Evolutionary conservation across 352 stramenopile species (phyloP), one percentile per base, ranked within the genome.

Genomic region (Globisporangium paddicum): DNA sequence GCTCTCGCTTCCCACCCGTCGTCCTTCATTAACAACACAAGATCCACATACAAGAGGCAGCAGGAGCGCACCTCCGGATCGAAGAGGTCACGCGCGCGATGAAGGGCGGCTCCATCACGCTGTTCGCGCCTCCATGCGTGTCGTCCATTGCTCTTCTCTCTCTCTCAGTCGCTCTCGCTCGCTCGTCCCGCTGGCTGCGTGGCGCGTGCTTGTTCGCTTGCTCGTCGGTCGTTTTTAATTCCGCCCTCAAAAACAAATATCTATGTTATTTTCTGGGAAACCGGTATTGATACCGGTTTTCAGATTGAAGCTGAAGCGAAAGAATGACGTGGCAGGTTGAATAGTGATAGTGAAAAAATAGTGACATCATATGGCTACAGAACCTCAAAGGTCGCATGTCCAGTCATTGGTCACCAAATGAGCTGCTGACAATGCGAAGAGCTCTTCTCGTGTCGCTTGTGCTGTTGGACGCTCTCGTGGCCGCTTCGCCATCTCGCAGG

Each of bases 51-150:
- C 1, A 38, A n/a, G 42, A 42, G 13, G 18, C 10, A 6, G 38
- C 18, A 1, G 3, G 9, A 0, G 60, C 68, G n/a, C 64, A 95
- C 85, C 85, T 78, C 64, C 84, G 86, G 40, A 95, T 85, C 23
- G 85, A 95, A 37, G 75, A 71, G n/a, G 67, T 80, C 41, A 95
- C 76, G 55, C 82, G 75, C 58, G 81, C 82, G 45, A 93, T 69
- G 67, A 93, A 93, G 48, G 82, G 79, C 55, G 85, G 85, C 60
- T 95, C 85, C 40, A 77, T 88, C 60, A 89, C 71, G 28, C 61
- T 80, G 34, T 72, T 68, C n/a, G 80, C 82, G 64, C 87, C 77
- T 62, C 78, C 76, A 23, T 84, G 44, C 63, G 77, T 79, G 42
- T 21, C 49, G 42, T 64, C 49, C 58, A 64, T n/a, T n/a, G n/a